Evolutionary conservation across 1,139 yeast species (phyloP).

Genomic region (Taphrina communis): DNA sequence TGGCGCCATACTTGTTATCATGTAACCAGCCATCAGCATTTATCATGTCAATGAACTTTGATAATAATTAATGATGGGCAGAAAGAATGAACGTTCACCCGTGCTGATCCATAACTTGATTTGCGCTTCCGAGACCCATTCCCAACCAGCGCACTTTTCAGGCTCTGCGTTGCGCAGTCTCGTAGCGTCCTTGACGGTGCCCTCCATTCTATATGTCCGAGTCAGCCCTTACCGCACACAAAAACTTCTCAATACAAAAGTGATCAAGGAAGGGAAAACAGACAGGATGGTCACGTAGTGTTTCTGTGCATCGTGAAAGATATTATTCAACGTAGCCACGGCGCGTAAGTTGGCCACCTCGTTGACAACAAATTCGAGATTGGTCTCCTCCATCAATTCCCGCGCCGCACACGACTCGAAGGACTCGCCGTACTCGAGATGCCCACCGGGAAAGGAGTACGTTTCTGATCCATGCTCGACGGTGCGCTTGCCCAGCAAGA

Average conservation of each 20-base stretch:
- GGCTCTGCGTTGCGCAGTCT: constrained; percentile 4
- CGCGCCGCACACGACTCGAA: constrained; percentile 5
- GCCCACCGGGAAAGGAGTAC: constrained; percentile 16
- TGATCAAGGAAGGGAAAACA: background rate
- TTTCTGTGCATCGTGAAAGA: constrained; percentile 3
- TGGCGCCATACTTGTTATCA: background rate
- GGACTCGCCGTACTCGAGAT: constrained; percentile 17
- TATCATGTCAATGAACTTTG: background rate
- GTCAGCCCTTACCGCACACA: no score
- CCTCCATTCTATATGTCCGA: constrained; percentile 5
- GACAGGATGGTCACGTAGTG: constrained; percentile 19
- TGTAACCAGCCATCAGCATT: no score
- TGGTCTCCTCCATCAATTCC: constrained; percentile 13
- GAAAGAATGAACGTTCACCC: constrained; percentile 3
- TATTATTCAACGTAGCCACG: constrained; percentile 15
- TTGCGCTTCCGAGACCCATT: constrained; percentile 11
- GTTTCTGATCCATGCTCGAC: constrained; percentile 9
- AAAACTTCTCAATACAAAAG: no score
- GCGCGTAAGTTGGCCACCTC: background rate
- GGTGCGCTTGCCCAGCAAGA: constrained; percentile 14
- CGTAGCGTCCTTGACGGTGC: constrained; percentile 1
- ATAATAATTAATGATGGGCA: constrained; percentile 20
- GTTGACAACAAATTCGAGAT: background rate
- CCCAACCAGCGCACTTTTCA: constrained; percentile 14
- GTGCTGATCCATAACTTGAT: constrained; percentile 1